phyloP scores from a whole-genome alignment of 2,329 filamentous ascomycete species.

The Pseudogymnoascus sp. region DNA sequence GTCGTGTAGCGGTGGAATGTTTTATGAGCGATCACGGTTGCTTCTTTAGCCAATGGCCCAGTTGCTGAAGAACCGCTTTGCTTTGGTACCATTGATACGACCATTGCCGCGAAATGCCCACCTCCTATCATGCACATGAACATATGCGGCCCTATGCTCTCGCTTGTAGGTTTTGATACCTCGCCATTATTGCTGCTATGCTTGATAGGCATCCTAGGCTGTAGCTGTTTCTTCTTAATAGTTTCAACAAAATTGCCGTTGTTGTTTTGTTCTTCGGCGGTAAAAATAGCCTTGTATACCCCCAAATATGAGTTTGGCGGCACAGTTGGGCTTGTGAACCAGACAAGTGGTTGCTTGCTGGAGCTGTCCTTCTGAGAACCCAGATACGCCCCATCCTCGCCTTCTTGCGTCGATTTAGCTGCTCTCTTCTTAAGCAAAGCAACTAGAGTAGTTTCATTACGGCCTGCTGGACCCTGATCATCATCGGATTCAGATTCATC shows the following conservation, averaged over 20 bases:
- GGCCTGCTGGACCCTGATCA: slow-evolving; percentile 45
- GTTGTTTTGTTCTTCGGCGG: slow-evolving; percentile 61
- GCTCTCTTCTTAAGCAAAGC: slow-evolving; percentile 78
- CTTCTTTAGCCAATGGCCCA: slow-evolving; percentile 73
- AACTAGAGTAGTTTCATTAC: slow-evolving; percentile 65
- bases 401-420: slow-evolving; percentile 50
- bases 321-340: slow-evolving; percentile 72
- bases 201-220: slow-evolving; percentile 46
- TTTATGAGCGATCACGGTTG: slow-evolving; percentile 87
- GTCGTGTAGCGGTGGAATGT: slow-evolving; percentile 98
- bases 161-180: slow-evolving; percentile 46
- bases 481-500: slow-evolving; percentile 63
- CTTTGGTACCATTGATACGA: slow-evolving; percentile 80
- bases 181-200: slow-evolving; percentile 48
- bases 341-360: slow-evolving; percentile 70
- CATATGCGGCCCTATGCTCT: slow-evolving; percentile 70
- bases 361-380: slow-evolving; percentile 46
- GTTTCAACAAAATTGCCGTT: slow-evolving; percentile 56
- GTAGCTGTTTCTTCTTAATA: slow-evolving; percentile 69
- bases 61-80: slow-evolving; percentile 58
- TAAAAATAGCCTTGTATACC: slow-evolving; percentile 76
- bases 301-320: slow-evolving; percentile 76
- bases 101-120: slow-evolving; percentile 94
- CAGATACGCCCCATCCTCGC: slow-evolving; percentile 39
- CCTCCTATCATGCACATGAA: slow-evolving; percentile 99